Base-by-base conservation (phyloP, 495 filamentous ascomycete genomes). In the Cudoniella acicularis region DNA sequence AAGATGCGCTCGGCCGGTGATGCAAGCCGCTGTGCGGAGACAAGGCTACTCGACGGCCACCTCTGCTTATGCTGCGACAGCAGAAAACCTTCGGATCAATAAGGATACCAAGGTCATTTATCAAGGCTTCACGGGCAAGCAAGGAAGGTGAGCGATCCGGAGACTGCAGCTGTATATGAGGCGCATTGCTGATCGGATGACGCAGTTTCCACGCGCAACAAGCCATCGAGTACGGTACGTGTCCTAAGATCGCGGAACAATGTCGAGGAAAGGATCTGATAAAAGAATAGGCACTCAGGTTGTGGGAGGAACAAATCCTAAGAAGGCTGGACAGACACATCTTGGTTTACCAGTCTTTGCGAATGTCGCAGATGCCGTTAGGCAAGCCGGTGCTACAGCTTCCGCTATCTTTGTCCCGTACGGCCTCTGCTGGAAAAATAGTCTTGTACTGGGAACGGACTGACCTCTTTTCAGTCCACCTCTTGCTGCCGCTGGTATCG, bases 381-480 rank as follows among this genome's bases (percentile, higher is more conserved):
- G 93, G 81, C 76, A 92, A 77, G 95, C 91, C 47, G 91, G 92
- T 65, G 92, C 92, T 59, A 89, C 79, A 56, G 92, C 92, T 54
- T 93, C 91, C 49, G 95, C 92, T 56, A 93, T 99, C 75, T 99
- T 99, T 73, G 93, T 99, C 62, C 94, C 94, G 88, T 94, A 86
- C 70, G 84, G 69, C 10, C 47, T 21, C 16, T 24, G 36, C 16
- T 20, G 1, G n/a, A 13, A 17, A 27, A 6, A 18, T 22, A 41
- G 47, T 27, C 3, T 10, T 21, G 10, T n/a, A 3, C 36, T 36
- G 11, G 53, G 11, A 24, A 27, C 43, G 27, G 2, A 42, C 27
- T 68, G 43, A 69, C 56, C 20, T 20, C 43, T n/a, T 67, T 16
- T 8, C 43, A 94, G 89, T 51, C 94, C 94, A 59, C 90, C 94